Percentiles rank a stretch among this genome's conserved stretches.
Conservation (phyloP, 192 early-diverging fungal species). For the Backusella luteola region DNA sequence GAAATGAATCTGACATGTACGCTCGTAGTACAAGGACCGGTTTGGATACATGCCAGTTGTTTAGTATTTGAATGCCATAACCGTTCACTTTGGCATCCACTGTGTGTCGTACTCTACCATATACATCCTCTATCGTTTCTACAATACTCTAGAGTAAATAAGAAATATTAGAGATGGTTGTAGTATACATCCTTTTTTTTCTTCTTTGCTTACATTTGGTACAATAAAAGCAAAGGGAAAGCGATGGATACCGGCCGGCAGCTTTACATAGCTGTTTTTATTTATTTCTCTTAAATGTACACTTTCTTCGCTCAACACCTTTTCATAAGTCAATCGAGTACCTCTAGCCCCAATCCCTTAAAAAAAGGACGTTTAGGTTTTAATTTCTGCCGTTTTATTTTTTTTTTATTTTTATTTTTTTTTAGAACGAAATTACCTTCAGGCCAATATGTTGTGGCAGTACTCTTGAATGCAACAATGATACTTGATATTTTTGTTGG, state of each 20-base stretch:
- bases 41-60: slow-evolving; percentile 15
- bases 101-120: slow-evolving; percentile 22
- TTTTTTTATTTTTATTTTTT: not conserved
- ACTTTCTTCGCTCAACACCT: slow-evolving; percentile 15
- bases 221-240: slow-evolving; percentile 29
- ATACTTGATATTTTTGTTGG: slow-evolving; percentile 16
- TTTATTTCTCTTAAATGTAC: slow-evolving; percentile 2
- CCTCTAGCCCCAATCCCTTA: slow-evolving; percentile 12
- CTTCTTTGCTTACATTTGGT: slow-evolving; percentile 24
- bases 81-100: slow-evolving; percentile 19
- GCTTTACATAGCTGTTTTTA: not conserved
- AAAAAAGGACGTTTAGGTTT: not conserved
- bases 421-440: slow-evolving; percentile 12
- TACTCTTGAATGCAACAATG: slow-evolving; percentile 14
- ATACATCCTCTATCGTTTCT: slow-evolving; percentile 26
- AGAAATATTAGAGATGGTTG: no score
- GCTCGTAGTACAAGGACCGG: slow-evolving; percentile 27
- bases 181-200: not conserved
- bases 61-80: not conserved
- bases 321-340: slow-evolving; percentile 17
- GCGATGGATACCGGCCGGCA: slow-evolving; percentile 20
- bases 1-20: slow-evolving; percentile 23
- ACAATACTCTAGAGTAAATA: not conserved
- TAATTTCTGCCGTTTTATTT: not conserved
- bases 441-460: slow-evolving; percentile 16